Percentiles rank a stretch among this genome's conserved stretches.
Evolutionary conservation across 768 basidiomycete genomes (phyloP).

Genomic region (Favolaschia claudopus): DNA sequence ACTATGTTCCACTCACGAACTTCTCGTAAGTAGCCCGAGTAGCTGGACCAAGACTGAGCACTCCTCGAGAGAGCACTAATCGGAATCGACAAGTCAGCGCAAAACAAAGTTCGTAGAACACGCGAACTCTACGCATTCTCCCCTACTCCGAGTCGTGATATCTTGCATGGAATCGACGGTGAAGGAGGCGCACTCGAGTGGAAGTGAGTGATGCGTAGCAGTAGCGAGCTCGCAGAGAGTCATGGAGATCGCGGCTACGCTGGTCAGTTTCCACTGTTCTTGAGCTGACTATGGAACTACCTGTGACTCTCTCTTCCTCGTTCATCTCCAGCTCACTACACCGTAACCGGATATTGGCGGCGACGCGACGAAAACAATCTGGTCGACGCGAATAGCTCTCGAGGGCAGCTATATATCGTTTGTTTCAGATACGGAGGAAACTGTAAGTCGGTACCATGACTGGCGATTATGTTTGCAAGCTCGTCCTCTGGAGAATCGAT

Average conservation of each 20-base stretch:
- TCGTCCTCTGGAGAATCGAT: slow-evolving; percentile 1
- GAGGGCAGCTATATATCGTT: slow-evolving; percentile 44
- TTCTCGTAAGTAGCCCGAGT: slow-evolving; percentile 84
- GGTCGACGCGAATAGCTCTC: slow-evolving; percentile 53
- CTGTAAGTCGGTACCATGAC: slow-evolving; percentile 14
- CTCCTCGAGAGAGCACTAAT: slow-evolving; percentile 79
- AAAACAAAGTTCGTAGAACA: background rate
- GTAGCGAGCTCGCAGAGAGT: slow-evolving; percentile 84
- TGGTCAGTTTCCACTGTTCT: background rate
- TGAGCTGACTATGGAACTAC: slow-evolving; percentile 37
- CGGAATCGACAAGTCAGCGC: slow-evolving; percentile 4
- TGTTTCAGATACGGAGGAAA: background rate
- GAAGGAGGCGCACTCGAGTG: slow-evolving; percentile 67
- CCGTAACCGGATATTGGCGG: slow-evolving; percentile 51
- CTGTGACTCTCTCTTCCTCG: slow-evolving; percentile 67
- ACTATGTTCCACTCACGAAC: slow-evolving; percentile 61
- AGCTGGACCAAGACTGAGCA: slow-evolving; percentile 86
- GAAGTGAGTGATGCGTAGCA: slow-evolving; percentile 69
- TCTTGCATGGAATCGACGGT: slow-evolving; percentile 29
- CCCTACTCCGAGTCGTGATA: slow-evolving; percentile 35
- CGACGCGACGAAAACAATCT: slow-evolving; percentile 70
- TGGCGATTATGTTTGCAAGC: slow-evolving; percentile 21
- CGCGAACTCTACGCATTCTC: slow-evolving; percentile 61
- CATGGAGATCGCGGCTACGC: slow-evolving; percentile 74
- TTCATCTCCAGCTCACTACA: slow-evolving; percentile 67